These are phyloP conservation scores for Aspergillus texensis DNA, from an alignment of 2,329 filamentous ascomycete genomes.

Conservation along the genomic window DNA sequence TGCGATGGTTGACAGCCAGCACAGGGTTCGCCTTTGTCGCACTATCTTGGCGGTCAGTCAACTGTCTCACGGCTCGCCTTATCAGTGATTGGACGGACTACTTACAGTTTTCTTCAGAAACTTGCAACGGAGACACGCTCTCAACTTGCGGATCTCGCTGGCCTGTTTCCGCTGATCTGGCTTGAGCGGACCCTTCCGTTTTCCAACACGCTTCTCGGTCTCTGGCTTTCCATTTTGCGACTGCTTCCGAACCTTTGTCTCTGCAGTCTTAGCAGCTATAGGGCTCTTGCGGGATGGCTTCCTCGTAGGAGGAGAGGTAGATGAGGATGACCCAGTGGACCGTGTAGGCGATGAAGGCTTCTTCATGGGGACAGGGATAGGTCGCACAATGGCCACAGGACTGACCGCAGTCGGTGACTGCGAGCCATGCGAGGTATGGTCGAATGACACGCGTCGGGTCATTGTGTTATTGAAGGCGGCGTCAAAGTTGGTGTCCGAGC, in stretches of 20 bases:
- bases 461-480: slow-evolving; percentile 46
- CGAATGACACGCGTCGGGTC: slow-evolving; percentile 44
- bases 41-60: slow-evolving; percentile 43
- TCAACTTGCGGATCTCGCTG: slow-evolving; percentile 91
- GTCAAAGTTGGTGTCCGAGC: slow-evolving; percentile 74
- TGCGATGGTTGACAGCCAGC: slow-evolving; percentile 94
- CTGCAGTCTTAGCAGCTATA: slow-evolving; percentile 76
- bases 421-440: slow-evolving; percentile 47
- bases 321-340: slow-evolving; percentile 65
- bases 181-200: slow-evolving; percentile 83
- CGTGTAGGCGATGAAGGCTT: slow-evolving; percentile 56
- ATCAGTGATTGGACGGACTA: not conserved
- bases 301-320: slow-evolving; percentile 67
- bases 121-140: slow-evolving; percentile 93
- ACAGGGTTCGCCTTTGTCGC: slow-evolving; percentile 95
- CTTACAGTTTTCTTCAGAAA: slow-evolving; percentile 90
- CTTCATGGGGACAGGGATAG: slow-evolving; percentile 58
- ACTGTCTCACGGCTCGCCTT: not conserved
- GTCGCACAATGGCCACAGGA: slow-evolving; percentile 67
- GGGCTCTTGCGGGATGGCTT: slow-evolving; percentile 73
- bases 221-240: slow-evolving; percentile 78
- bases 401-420: slow-evolving; percentile 59
- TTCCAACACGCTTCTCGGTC: slow-evolving; percentile 89
- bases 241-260: slow-evolving; percentile 78
- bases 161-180: slow-evolving; percentile 96